Evolutionary conservation across 2,329 filamentous ascomycete genomes (phyloP).

Genomic region (Ceratocystis albifundus): DNA sequence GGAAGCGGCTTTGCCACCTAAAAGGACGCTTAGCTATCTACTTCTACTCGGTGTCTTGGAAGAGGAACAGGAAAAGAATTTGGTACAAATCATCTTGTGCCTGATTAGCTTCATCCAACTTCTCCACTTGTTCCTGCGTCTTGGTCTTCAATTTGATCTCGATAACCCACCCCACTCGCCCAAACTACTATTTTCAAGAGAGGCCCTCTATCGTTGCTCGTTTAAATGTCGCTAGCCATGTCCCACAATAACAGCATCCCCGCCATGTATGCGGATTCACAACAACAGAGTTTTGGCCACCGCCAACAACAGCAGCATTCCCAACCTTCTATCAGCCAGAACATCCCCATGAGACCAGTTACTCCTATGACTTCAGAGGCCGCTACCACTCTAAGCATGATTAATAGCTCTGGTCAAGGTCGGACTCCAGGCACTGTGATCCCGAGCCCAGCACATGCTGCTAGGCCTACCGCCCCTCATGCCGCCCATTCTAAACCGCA

Average conservation of each 20-base stretch:
- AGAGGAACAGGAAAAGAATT: conserved; percentile 20
- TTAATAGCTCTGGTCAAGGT: background rate
- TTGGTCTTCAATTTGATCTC: conserved; percentile 12
- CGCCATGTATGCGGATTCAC: conserved; percentile 9
- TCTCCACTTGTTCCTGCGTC: conserved; percentile 10
- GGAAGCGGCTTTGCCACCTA: background rate
- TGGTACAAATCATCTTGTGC: conserved; percentile 4
- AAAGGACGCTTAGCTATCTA: background rate
- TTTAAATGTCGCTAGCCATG: conserved; percentile 27
- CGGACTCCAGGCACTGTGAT: background rate
- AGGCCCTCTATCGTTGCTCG: conserved; percentile 23
- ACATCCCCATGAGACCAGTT: conserved; percentile 14
- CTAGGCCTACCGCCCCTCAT: background rate
- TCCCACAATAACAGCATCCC: conserved; percentile 18
- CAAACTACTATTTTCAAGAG: conserved; percentile 7
- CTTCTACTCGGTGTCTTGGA: conserved; percentile 27
- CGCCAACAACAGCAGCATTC: conserved; percentile 24
- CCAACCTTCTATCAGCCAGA: conserved; percentile 2
- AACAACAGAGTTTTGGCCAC: conserved; percentile 15
- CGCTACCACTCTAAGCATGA: conserved; percentile 15
- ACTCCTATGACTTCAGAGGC: conserved; percentile 20
- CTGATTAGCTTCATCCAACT: conserved; percentile 10
- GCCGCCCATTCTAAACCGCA: conserved; percentile 1
- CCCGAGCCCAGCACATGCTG: background rate
- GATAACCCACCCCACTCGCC: conserved; percentile 10